Percentiles rank a stretch among this genome's conserved stretches.
These are phyloP conservation scores for Acacia crassicarpa DNA, from an alignment of 306 rosid genomes.

Conservation along the genomic window DNA sequence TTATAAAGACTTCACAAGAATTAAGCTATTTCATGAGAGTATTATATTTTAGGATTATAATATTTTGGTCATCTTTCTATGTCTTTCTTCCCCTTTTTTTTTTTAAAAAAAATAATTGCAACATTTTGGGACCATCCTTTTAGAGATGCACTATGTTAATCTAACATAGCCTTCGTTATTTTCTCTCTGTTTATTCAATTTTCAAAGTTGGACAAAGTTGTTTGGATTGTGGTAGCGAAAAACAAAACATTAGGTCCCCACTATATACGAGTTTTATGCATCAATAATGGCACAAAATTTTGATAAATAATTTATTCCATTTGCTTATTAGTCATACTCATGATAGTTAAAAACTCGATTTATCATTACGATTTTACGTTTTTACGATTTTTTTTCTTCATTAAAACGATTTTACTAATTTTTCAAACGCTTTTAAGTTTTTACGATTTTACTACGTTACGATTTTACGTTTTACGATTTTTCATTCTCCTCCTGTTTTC, in stretches of 20 bases:
- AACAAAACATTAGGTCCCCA: not conserved
- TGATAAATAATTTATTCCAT: not conserved
- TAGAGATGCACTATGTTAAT: not conserved
- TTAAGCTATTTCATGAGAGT: too few species aligned
- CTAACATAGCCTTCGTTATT: not conserved
- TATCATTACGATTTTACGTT: too few species aligned
- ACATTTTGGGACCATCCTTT: not conserved
- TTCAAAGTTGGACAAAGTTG: conserved; percentile 32
- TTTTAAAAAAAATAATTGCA: not conserved
- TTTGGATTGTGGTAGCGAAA: conserved; percentile 11
- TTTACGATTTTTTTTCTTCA: too few species aligned
- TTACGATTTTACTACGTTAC: too few species aligned
- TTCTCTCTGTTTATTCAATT: conserved; percentile 16
- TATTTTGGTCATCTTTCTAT: too few species aligned
- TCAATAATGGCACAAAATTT: not conserved
- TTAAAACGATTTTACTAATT: too few species aligned
- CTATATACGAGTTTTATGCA: not conserved
- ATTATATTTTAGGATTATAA: too few species aligned
- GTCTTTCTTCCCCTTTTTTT: not conserved
- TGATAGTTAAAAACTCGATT: too few species aligned
- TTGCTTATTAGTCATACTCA: too few species aligned
- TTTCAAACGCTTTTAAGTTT: too few species aligned
- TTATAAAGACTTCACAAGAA: not conserved
- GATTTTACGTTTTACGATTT: too few species aligned
- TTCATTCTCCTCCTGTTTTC: too few species aligned